Evolutionary conservation across 208 protist species (phyloP).

Genomic region (Plasmodiophora brassicae): DNA sequence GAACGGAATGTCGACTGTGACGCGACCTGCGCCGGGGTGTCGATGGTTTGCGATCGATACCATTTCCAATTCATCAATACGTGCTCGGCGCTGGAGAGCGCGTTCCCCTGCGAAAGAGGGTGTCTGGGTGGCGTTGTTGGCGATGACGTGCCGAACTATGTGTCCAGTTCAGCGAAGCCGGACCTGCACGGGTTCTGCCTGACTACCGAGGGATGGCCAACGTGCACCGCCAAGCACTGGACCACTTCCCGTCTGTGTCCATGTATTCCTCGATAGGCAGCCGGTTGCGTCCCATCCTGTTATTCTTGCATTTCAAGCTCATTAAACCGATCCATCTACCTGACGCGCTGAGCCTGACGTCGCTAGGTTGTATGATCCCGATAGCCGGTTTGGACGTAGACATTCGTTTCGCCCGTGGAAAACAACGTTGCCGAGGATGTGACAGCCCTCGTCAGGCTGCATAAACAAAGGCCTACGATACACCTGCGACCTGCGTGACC

Average conservation of each 20-base stretch:
- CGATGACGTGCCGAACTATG: constrained; percentile 4
- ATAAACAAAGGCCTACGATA: no score
- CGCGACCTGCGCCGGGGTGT: not conserved
- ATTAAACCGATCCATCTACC: no score
- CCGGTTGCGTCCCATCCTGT: no score
- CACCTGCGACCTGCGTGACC: no score
- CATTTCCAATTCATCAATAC: constrained; percentile 27
- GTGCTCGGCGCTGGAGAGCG: not conserved
- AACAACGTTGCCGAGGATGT: no score
- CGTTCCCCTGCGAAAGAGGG: not conserved
- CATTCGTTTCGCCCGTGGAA: no score
- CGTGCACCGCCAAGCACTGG: not conserved
- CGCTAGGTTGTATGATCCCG: no score
- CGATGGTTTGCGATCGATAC: not conserved
- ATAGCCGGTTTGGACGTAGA: no score
- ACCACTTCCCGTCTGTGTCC: not conserved
- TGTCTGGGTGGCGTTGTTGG: constrained; percentile 13
- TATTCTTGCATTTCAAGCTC: no score
- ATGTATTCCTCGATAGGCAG: no score
- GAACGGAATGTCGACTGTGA: not conserved
- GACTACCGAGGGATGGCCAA: not conserved
- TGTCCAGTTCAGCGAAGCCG: not conserved
- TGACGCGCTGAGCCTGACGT: no score
- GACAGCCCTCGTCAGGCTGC: no score
- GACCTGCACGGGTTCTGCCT: not conserved